Evolutionary conservation across 2,329 filamentous ascomycete genomes (phyloP), one percentile per base, ranked within the genome.

Genomic region (Cercospora berteroae): DNA sequence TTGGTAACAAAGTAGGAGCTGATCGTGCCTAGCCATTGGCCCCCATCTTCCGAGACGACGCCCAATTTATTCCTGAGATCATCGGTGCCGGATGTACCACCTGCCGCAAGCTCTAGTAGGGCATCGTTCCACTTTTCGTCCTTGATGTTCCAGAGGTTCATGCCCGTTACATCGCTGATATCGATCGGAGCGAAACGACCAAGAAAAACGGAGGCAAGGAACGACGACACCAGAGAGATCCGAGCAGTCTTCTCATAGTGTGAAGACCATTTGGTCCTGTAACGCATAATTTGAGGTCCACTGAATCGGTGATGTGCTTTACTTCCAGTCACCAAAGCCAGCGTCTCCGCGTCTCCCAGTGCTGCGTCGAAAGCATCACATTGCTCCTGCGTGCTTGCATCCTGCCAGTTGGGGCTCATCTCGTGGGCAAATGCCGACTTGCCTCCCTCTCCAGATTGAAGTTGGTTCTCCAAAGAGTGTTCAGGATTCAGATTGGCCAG

Each of bases 301-400:
- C 94, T 98, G 82, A 99, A 99, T 69, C 95, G 90, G 91, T 98
- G 95, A 81, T 99, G 95, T 3, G 95, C 95, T 72, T 93, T 90
- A 78, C 94, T 97, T 31, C 95, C 95, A 9, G 95, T 97, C 20
- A 87, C 88, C 62, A 90, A 80, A 0, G 95, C 95, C 73, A 99
- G 81, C 69, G 85, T 84, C 74, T 90, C 85, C 2, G 87, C 83
- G 6, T 83, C 83, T 0, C 91, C 91, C 7, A 97, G 81, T 63
- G 84, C 83, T 5, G 82, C 85, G 78, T 98, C 94, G 76, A 98
- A 98, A 70, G 87, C 85, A 78, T 97, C 93, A 77, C 94, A 97
- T 81, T 99, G 92, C 72, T 85, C 85, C 81, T 97, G 93, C 1
- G 95, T 98, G 81, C 93, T 97, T 69, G 94, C 90, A 79, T 99